phyloP scores from a whole-genome alignment of 306 rosid species.

The Fragaria iinumae region DNA sequence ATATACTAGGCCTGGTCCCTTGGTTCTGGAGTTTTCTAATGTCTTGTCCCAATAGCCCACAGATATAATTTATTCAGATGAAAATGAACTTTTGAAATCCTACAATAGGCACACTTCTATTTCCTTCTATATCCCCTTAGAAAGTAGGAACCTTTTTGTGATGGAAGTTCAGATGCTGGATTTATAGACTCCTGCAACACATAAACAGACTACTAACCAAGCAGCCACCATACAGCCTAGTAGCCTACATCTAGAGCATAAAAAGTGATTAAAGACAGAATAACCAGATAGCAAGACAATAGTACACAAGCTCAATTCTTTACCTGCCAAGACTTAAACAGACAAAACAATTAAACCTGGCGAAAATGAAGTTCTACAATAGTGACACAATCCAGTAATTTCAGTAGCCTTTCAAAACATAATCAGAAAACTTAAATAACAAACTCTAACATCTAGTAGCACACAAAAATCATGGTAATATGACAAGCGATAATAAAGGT shows the following conservation, averaged over 20 bases:
- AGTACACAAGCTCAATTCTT: not conserved
- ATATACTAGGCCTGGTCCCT: not conserved
- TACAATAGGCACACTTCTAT: not conserved
- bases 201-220: not conserved
- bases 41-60: slow-evolving; percentile 2
- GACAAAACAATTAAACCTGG: not conserved
- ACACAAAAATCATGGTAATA: not conserved
- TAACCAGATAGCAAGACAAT: not conserved
- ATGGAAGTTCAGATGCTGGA: not conserved
- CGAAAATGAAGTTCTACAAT: not conserved
- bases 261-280: not conserved
- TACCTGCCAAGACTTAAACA: not conserved
- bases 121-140: not conserved
- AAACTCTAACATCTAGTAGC: not conserved
- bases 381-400: not conserved
- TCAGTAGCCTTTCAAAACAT: not conserved
- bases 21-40: slow-evolving; percentile 4
- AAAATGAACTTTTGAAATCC: not conserved
- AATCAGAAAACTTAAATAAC: not conserved
- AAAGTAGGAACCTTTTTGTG: not conserved
- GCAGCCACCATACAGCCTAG: not conserved
- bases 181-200: not conserved
- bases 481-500: not conserved
- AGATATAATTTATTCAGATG: not conserved
- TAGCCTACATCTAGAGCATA: not conserved